Base-by-base conservation (phyloP, 2,329 filamentous ascomycete genomes). In the Xylaria digitata region DNA sequence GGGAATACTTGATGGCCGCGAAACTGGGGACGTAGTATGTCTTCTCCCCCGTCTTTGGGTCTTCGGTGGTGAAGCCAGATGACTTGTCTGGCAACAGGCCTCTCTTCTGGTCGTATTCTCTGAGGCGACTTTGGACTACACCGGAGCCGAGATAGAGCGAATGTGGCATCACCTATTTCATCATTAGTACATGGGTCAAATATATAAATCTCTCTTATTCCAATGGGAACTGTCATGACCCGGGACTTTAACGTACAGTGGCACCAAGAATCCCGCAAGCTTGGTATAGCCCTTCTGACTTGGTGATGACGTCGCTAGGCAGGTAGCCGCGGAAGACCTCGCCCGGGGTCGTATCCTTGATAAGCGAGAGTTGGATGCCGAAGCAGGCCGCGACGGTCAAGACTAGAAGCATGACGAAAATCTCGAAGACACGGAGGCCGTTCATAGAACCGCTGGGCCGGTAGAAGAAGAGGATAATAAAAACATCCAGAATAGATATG, bases 211-310 rank as follows among this genome's bases (percentile, higher is more conserved):
- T 32, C 49, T 21, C 8, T n/a, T 8, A 43, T 13, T 21, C 19
- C n/a, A 19, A 2, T 8, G 30, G 37, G 37, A 1, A 32, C 11
- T 9, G 21, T 3, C 8, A 45, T 32, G 7, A 30, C 6, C 3
- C 32, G 21, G 34, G 58, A 23, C 11, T 9, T 32, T 13, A 11
- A 73, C 74, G 64, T 73, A 75, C 90, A 0, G 91, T 94, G 3
- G 91, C 91, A 1, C 91, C 91, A 0, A 94, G 82, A 64, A 94
- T 94, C 58, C 91, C 91, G 69, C 91, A 94, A 1, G 90, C 86
- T 77, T 92, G 89, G 75, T 91, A 92, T 0, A 90, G 74, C 54
- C 83, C 89, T 73, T 88, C 74, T 1, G 84, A 83, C 75, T 90
- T 79, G 0, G 90, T 79, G 1, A 92, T 77, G 3, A 85, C 82